Conservation (phyloP, 2,329 filamentous ascomycete genomes). For the Sarocladium kiliense region DNA sequence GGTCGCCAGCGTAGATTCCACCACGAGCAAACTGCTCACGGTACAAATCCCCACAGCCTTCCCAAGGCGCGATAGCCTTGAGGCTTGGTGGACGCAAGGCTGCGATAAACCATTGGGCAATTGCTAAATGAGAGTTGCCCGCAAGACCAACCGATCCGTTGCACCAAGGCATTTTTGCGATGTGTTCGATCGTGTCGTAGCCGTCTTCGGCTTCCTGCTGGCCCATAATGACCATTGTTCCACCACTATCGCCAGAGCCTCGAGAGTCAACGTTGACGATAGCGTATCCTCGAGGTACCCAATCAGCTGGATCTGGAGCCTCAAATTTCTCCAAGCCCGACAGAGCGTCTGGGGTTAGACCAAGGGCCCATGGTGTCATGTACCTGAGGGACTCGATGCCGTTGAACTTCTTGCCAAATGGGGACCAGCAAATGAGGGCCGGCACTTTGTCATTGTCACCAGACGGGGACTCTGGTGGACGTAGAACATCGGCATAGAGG, state of each 20-base stretch:
- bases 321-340: constrained; percentile 21
- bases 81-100: constrained; percentile 15
- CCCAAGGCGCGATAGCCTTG: constrained; percentile 30
- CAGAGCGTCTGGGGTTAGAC: constrained; percentile 15
- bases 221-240: not conserved
- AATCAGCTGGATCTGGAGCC: constrained; percentile 21
- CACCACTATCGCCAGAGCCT: constrained; percentile 20
- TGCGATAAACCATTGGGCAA: constrained; percentile 18
- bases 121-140: constrained; percentile 20
- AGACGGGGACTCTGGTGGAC: constrained; percentile 26
- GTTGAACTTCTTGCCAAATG: constrained; percentile 42
- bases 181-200: constrained; percentile 22
- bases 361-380: constrained; percentile 17
- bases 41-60: constrained; percentile 28
- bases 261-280: constrained; percentile 28
- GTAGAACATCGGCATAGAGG: constrained; percentile 40
- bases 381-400: constrained; percentile 29
- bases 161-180: constrained; percentile 22
- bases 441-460: constrained; percentile 29
- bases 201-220: constrained; percentile 21
- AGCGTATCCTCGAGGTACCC: constrained; percentile 26
- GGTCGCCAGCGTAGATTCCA: constrained; percentile 13
- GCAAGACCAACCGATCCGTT: constrained; percentile 23
- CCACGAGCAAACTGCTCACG: constrained; percentile 20
- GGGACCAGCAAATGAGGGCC: constrained; percentile 37